Conservation (phyloP, 805 yeast species). For the Lipomyces starkeyi region DNA sequence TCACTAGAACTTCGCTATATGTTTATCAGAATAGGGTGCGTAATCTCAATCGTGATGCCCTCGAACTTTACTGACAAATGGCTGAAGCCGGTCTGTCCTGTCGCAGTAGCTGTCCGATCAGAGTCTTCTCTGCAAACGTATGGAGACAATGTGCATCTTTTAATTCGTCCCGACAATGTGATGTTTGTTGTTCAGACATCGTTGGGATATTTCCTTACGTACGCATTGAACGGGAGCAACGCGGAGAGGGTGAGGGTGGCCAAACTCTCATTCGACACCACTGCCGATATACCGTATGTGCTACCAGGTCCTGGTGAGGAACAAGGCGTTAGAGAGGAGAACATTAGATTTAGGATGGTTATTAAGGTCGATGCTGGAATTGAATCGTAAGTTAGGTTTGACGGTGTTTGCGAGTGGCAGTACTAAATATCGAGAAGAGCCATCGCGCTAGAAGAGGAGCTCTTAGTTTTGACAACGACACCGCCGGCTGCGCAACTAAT, state of each 20-base stretch:
- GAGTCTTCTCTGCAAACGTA: constrained; percentile 52
- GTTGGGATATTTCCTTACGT: constrained; percentile 36
- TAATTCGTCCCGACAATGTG: constrained; percentile 54
- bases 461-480: constrained; percentile 31
- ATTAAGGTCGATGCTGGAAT: constrained; percentile 45
- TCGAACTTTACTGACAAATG: constrained; percentile 15
- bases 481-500: constrained; percentile 38
- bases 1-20: constrained; percentile 50
- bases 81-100: constrained; percentile 52
- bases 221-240: constrained; percentile 24
- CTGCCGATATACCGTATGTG: constrained; percentile 28
- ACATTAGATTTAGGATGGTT: constrained; percentile 41
- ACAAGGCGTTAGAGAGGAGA: constrained; percentile 47
- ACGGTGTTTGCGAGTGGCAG: not conserved
- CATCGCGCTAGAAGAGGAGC: constrained; percentile 36
- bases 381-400: constrained; percentile 36
- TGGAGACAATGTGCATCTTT: constrained; percentile 54
- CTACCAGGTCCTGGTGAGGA: constrained; percentile 52
- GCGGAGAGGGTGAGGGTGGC: constrained; percentile 23
- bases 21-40: constrained; percentile 48
- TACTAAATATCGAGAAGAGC: constrained; percentile 22
- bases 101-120: constrained; percentile 56
- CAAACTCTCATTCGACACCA: constrained; percentile 21
- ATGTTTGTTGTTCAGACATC: constrained; percentile 43
- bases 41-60: not conserved